Evolutionary conservation across 2,329 filamentous ascomycete genomes (phyloP), one percentile per base, ranked within the genome.

Genomic region (Cladorrhinum sp.): DNA sequence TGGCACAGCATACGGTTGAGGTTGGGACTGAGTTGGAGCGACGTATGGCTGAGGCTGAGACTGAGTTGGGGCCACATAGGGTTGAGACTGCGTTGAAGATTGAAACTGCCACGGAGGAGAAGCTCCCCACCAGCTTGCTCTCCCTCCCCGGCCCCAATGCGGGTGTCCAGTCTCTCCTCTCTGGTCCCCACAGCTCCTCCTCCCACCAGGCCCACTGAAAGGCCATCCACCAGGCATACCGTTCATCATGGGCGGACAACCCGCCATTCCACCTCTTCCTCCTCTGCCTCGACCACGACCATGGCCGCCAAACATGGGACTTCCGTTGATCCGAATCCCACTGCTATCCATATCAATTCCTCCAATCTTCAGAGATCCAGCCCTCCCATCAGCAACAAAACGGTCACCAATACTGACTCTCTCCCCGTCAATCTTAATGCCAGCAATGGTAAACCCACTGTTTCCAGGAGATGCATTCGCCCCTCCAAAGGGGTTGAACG

Each of bases 341-440:
- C 64, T 68, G 20, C 60, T 71, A 62, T 80, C 76, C 36, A 78
- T 74, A 1, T 78, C 70, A 22, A 81, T 61, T 7, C 72, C 74
- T 23, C 79, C 78, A 60, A 83, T 76, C 20, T 78, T 74, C 58
- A 84, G 10, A 27, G 60, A 62, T 65, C 10, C 81, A 77, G 58
- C 76, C 75, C 56, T 58, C 20, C 71, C 68, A 64, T 81, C 77
- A 3, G 76, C 78, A 48, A 78, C 74, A 55, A 82, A 74, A 2
- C 64, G 71, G 38, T 76, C 73, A 4, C 77, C 80, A 60, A 77
- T 75, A 3, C 75, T 73, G 24, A 81, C 70, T 16, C 76, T 72
- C 29, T 80, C 75, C n/a, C 73, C 70, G 38, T 78, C 76, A 12
- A 83, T 67, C 5, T 71, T 71, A 22, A 83, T 72, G 8, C 75